phyloP scores from a whole-genome alignment of 2,329 filamentous ascomycete genomes.

The Calonectria montana region DNA sequence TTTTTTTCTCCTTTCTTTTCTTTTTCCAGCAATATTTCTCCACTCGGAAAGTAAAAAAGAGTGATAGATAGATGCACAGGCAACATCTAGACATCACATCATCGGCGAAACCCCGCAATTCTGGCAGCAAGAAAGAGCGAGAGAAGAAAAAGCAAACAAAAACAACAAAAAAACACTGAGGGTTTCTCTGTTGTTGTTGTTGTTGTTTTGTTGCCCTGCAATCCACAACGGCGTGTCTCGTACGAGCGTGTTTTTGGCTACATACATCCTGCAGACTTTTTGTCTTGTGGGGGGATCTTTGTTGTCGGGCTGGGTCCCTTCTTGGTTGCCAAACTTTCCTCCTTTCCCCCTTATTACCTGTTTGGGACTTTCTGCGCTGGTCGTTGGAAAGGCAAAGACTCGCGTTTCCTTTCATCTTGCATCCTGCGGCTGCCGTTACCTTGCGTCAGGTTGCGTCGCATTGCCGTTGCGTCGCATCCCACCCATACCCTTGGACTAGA shows the following conservation, averaged over 20 bases:
- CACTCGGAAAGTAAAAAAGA: not conserved
- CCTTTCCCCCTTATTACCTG: not conserved
- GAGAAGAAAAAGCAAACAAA: not conserved
- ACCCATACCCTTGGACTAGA: constrained; percentile 11
- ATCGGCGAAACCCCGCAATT: constrained; percentile 4
- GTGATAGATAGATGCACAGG: not conserved
- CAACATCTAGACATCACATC: constrained; percentile 4
- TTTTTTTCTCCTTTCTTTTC: not conserved
- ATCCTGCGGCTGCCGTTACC: constrained; percentile 19
- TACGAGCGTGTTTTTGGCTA: not conserved
- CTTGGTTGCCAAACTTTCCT: not conserved
- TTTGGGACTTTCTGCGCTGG: constrained; percentile 19
- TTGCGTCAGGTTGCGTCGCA: constrained; percentile 13
- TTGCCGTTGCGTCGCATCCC: constrained; percentile 15
- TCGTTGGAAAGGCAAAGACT: constrained; percentile 16
- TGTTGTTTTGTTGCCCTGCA: not conserved
- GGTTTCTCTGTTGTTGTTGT: not conserved
- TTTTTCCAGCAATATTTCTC: not conserved
- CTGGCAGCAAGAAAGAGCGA: not conserved
- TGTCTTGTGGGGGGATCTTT: not conserved
- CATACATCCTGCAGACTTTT: not conserved
- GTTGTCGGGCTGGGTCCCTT: not conserved
- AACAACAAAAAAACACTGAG: not conserved
- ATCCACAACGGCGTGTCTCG: not conserved
- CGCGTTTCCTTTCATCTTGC: constrained; percentile 21